A percentile compares a stretch with the other conserved stretches of the same genome.
These are phyloP conservation scores for Aureobasidium vineae DNA, from an alignment of 2,329 filamentous ascomycete species.

Conservation along the genomic window DNA sequence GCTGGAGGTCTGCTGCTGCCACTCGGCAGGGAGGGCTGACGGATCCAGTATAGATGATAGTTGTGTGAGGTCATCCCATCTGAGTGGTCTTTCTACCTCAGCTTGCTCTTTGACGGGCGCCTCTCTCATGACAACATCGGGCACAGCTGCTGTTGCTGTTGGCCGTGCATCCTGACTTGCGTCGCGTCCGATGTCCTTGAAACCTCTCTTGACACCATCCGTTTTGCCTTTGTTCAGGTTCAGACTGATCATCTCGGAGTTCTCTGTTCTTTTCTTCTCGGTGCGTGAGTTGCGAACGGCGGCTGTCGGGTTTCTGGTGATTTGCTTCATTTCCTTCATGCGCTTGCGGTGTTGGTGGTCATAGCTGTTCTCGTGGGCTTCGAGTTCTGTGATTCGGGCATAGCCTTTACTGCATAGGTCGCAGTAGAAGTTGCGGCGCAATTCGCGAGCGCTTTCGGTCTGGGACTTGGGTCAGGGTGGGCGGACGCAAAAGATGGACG, in stretches of 20 bases:
- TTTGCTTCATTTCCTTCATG: conserved; percentile 82
- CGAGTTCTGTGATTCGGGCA: conserved; percentile 91
- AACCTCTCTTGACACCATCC: conserved; percentile 21
- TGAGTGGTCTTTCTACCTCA: conserved; percentile 16
- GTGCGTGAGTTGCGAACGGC: conserved; percentile 64
- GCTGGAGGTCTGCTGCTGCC: conserved; percentile 1
- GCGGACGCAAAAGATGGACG: neutral
- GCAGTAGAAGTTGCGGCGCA: conserved; percentile 37
- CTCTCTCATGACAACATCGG: conserved; percentile 3
- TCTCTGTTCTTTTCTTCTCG: conserved; percentile 43
- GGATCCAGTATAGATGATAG: conserved; percentile 12
- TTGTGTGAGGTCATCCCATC: conserved; percentile 28
- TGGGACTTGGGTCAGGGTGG: neutral
- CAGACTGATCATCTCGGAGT: conserved; percentile 27
- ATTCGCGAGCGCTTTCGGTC: conserved; percentile 24
- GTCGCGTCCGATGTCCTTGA: conserved; percentile 23
- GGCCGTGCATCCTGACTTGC: neutral
- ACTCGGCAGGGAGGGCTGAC: conserved; percentile 18
- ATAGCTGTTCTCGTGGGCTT: conserved; percentile 89
- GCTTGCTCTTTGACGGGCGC: conserved; percentile 6
- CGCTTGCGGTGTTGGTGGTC: conserved; percentile 94
- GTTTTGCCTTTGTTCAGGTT: conserved; percentile 24
- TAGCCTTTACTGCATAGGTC: conserved; percentile 92
- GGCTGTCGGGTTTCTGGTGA: conserved; percentile 69
- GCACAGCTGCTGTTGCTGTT: neutral